Conservation (phyloP, 2,329 filamentous ascomycete genomes). For the Talaromyces sp. region DNA sequence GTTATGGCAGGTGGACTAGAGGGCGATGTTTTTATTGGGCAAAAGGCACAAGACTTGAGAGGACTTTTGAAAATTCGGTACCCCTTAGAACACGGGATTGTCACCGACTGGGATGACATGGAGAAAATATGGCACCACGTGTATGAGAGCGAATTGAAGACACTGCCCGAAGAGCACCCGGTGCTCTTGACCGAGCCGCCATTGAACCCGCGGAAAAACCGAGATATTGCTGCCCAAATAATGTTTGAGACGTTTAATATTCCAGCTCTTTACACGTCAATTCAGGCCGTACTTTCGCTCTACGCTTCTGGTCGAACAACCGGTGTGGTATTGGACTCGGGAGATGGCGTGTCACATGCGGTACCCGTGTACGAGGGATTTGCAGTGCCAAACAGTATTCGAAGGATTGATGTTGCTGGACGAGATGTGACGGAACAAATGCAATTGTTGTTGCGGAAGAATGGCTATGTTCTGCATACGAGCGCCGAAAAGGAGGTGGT, state of each 20-base stretch:
- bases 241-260: slow-evolving; percentile 99
- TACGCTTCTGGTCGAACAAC: slow-evolving; percentile 96
- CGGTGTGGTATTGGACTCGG: slow-evolving; percentile 89
- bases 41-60: slow-evolving; percentile 82
- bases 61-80: slow-evolving; percentile 94
- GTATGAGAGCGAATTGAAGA: slow-evolving; percentile 92
- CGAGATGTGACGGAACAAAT: slow-evolving; percentile 94
- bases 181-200: slow-evolving; percentile 94
- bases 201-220: slow-evolving; percentile 89
- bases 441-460: slow-evolving; percentile 84
- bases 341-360: slow-evolving; percentile 93
- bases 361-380: slow-evolving; percentile 98
- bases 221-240: slow-evolving; percentile 93
- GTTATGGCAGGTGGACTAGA: slow-evolving; percentile 95
- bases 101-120: slow-evolving; percentile 52
- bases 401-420: slow-evolving; percentile 91
- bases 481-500: slow-evolving; percentile 99
- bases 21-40: slow-evolving; percentile 94
- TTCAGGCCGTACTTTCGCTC: slow-evolving; percentile 91
- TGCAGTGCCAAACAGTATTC: slow-evolving; percentile 90
- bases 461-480: slow-evolving; percentile 91
- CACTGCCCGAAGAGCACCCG: slow-evolving; percentile 96
- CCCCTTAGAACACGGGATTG: slow-evolving; percentile 93
- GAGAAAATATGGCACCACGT: slow-evolving; percentile 73
- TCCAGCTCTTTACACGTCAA: slow-evolving; percentile 90